Evolutionary conservation across 495 filamentous ascomycete genomes (phyloP).

Genomic region (Daldinia grandis): DNA sequence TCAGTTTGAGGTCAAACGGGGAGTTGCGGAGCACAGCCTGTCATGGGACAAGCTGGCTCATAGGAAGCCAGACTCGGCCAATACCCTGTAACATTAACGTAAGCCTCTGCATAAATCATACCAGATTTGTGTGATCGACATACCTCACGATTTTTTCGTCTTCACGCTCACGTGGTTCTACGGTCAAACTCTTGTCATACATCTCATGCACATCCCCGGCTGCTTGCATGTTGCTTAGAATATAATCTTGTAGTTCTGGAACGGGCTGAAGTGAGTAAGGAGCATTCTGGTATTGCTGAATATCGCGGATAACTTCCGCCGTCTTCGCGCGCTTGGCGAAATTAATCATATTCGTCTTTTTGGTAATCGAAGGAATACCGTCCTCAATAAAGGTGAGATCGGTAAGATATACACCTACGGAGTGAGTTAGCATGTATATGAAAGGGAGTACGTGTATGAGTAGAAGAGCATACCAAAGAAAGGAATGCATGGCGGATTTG

Average conservation of each 20-base stretch:
- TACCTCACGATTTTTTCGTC: constrained; percentile 81
- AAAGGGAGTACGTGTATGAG: constrained; percentile 3
- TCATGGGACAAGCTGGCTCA: constrained; percentile 37
- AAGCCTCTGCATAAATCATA: not conserved
- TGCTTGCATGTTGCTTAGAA: constrained; percentile 90
- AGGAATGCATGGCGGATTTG: constrained; percentile 96
- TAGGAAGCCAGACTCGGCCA: constrained; percentile 59
- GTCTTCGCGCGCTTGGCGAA: constrained; percentile 98
- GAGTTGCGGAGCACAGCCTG: constrained; percentile 7
- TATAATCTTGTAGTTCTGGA: constrained; percentile 94
- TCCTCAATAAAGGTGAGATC: constrained; percentile 99
- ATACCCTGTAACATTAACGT: constrained; percentile 44
- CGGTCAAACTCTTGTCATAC: constrained; percentile 92
- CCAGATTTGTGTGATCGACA: constrained; percentile 31
- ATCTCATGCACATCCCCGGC: constrained; percentile 98
- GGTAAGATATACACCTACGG: constrained; percentile 89
- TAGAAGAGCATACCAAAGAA: constrained; percentile 85
- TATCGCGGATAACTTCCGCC: constrained; percentile 96
- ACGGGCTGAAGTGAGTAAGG: constrained; percentile 91
- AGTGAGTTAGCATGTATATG: constrained; percentile 10
- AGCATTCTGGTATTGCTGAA: constrained; percentile 97
- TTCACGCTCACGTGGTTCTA: constrained; percentile 94
- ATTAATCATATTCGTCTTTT: constrained; percentile 95
- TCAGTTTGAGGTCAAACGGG: not conserved
- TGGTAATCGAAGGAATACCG: constrained; percentile 93